Percentiles rank a stretch among this genome's conserved stretches.
phyloP scores from a whole-genome alignment of 345 rosid species.

The Geranium rotundifolium region DNA sequence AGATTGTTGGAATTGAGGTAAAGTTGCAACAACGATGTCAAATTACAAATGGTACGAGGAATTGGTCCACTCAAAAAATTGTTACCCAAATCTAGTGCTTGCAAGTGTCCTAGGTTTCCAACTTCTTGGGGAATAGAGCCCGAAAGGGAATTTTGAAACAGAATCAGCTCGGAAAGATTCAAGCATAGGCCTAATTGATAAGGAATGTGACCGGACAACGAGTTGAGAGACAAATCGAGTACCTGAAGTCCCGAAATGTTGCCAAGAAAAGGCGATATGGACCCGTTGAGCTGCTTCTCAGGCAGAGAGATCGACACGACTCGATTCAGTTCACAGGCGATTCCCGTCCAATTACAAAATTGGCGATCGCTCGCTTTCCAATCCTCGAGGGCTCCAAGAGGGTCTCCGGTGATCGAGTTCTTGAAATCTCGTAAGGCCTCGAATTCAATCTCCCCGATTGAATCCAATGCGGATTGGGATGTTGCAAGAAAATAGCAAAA shows the following conservation, averaged over 20 bases:
- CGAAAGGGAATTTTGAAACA: conserved; percentile 43
- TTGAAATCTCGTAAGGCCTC: conserved; percentile 58
- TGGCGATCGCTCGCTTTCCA: conserved; percentile 51
- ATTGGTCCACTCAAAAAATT: conserved; percentile 51
- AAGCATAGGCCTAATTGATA: conserved; percentile 44
- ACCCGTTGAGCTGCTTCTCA: conserved; percentile 60
- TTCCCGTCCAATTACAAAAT: conserved; percentile 69
- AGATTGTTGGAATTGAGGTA: conserved; percentile 46
- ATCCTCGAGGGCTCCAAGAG: conserved; percentile 42
- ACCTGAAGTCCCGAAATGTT: conserved; percentile 79
- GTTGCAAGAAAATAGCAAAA: too few relatives aligned
- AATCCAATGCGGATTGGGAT: too few relatives aligned
- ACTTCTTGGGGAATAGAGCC: conserved; percentile 55
- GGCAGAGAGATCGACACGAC: conserved; percentile 39
- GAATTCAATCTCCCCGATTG: conserved; percentile 15
- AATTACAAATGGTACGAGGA: conserved; percentile 44
- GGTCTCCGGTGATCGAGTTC: conserved; percentile 36
- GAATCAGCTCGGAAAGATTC: conserved; percentile 33
- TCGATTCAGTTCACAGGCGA: conserved; percentile 39
- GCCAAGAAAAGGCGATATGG: conserved; percentile 48
- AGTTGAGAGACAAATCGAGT: conserved; percentile 66
- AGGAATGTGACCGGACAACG: conserved; percentile 50
- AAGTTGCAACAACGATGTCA: conserved; percentile 37
- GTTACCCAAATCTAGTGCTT: conserved; percentile 42
- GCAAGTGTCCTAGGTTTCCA: conserved; percentile 44